These are phyloP conservation scores for Silene latifolia DNA, from an alignment of 148 eudicot genomes.

Conservation along the genomic window DNA sequence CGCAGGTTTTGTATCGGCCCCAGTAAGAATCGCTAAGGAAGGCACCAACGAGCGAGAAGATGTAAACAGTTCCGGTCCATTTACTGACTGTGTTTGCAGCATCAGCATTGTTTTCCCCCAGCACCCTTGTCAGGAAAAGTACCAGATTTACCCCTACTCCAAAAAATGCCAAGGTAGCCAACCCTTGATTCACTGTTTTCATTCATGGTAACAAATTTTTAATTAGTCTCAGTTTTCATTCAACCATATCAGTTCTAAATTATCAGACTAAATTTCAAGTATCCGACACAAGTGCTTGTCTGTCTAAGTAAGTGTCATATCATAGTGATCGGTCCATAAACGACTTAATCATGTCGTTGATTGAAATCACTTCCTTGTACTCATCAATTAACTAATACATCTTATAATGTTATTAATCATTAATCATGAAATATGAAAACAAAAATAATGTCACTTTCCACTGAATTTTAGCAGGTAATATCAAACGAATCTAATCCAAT, in stretches of 20 bases:
- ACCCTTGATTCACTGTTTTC: constrained; percentile 78
- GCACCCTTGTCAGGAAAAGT: constrained; percentile 71
- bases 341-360: not conserved
- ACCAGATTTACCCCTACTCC: constrained; percentile 95
- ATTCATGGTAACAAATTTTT: constrained; percentile 15
- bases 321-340: too few relatives aligned
- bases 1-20: constrained; percentile 91
- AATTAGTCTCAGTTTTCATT: not conserved
- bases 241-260: not conserved
- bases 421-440: not conserved
- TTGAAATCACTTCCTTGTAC: not conserved
- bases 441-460: not conserved
- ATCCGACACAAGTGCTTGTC: not conserved
- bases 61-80: constrained; percentile 96
- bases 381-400: not conserved
- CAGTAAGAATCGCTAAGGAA: constrained; percentile 90
- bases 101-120: constrained; percentile 73
- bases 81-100: constrained; percentile 91
- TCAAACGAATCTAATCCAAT: not conserved
- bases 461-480: not conserved
- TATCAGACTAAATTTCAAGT: not conserved
- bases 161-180: constrained; percentile 86
- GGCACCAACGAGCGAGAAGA: constrained; percentile 87
- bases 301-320: not conserved
- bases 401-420: not conserved